Evolutionary conservation across 1,284 basidiomycete genomes (phyloP), one percentile per base, ranked within the genome.

Genomic region (Trichosporon faecale): DNA sequence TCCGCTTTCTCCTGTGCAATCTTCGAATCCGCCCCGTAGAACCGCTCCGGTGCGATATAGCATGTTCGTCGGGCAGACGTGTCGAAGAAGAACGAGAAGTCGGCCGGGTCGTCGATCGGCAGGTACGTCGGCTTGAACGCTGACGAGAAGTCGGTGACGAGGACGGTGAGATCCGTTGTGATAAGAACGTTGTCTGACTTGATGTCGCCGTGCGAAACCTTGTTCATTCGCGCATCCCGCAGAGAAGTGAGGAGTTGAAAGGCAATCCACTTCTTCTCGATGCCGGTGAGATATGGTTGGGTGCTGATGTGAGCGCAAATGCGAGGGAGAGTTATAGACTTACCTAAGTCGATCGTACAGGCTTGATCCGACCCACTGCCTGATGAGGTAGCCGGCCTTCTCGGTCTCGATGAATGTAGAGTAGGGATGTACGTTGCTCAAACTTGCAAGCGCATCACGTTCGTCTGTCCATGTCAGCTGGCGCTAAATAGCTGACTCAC

Each of bases 221-320:
- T 86, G 71, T 91, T 89, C 67, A 89, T 90, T 27, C 93, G 89
- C 0, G 93, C 89, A 74, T 94, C 93, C 35, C 91, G 88, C 70
- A 99, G 87, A 2, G 91, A 94, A 33, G 89, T 91, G 66, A 99
- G 85, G 1, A 99, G 86, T 82, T 99, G 96, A 80, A 95, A 99
- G 0, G 92, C 91, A 73, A 99, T 94, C 97, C 97, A 99, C 79
- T 94, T 94, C 87, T 99, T 99, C 86, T 99, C 97, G 60, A 98
- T 88, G 66, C 87, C 81, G 69, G 90, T 91, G 65, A 99, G 86
- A 84, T 99, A 99, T 0, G 97, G 97, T 31, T 97, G 91, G 1
- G 95, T 99, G 79, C 96, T 98, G 75, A 6, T 11, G 61, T 31
- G 25, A 66, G 64, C 21, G n/a, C 25, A 2, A 6, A 7, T 25